A percentile compares a stretch with the other conserved stretches of the same genome.
Evolutionary conservation across 2,329 filamentous ascomycete genomes (phyloP).

Genomic region (Knoxdaviesia capensis): DNA sequence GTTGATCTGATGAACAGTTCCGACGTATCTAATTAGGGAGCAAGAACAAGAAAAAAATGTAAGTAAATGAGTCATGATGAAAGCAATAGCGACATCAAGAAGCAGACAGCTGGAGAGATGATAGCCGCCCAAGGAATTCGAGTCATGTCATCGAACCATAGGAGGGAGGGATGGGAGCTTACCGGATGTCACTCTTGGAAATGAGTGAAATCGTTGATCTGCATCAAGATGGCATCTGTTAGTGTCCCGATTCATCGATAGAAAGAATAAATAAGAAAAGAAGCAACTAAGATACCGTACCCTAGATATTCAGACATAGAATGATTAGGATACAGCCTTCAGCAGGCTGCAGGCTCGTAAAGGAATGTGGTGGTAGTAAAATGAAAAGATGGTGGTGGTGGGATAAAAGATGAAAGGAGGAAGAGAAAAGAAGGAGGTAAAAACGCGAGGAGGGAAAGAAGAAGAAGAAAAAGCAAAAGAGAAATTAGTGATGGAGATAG

Average conservation of each 20-base stretch:
- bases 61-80: constrained; percentile 1
- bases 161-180: constrained; percentile 15
- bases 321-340: too few species aligned
- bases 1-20: constrained; percentile 93
- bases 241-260: constrained; percentile 8
- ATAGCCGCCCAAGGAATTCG: too few species aligned
- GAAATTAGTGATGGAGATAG: not conserved
- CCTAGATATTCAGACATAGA: constrained; percentile 40
- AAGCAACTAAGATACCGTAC: constrained; percentile 17
- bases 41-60: constrained; percentile 12
- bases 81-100: not conserved
- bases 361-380: too few species aligned
- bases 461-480: not conserved
- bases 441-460: not conserved
- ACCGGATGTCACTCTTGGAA: constrained; percentile 95
- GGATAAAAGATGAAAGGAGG: not conserved
- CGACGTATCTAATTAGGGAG: constrained; percentile 54
- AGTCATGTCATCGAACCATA: not conserved
- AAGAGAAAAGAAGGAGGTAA: not conserved
- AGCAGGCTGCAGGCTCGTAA: too few species aligned
- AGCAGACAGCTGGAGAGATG: too few species aligned
- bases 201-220: constrained; percentile 91
- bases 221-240: constrained; percentile 13
- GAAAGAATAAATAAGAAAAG: not conserved
- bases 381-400: not conserved